Evolutionary conservation across 192 early-diverging fungal genomes (phyloP).

Genomic region (Umbelopsis vinacea): DNA sequence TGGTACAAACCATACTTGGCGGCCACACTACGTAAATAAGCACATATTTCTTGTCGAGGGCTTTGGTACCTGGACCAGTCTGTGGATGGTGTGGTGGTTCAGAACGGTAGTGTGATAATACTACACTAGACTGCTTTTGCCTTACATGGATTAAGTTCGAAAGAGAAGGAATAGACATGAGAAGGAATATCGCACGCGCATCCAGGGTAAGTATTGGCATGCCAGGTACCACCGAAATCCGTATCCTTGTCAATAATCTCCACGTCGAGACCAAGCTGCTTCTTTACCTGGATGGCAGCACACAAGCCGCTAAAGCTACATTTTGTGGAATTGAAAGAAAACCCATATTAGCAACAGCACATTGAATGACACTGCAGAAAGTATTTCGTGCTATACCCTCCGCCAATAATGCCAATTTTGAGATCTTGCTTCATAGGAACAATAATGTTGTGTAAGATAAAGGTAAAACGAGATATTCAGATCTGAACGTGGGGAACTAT

Average conservation of each 20-base stretch:
- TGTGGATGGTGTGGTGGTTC: slow-evolving; percentile 1
- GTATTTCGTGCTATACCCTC: background rate
- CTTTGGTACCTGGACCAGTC: slow-evolving; percentile 50
- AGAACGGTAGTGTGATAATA: background rate
- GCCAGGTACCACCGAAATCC: slow-evolving; percentile 62
- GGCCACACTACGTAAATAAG: slow-evolving; percentile 43
- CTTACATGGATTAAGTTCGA: slow-evolving; percentile 43
- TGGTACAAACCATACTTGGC: slow-evolving; percentile 46
- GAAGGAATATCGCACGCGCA: slow-evolving; percentile 58
- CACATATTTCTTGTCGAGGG: slow-evolving; percentile 47
- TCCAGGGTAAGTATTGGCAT: slow-evolving; percentile 51
- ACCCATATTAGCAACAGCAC: too few species aligned
- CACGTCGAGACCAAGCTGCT: slow-evolving; percentile 46
- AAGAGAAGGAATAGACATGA: slow-evolving; percentile 48
- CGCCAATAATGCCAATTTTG: slow-evolving; percentile 7
- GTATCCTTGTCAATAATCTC: slow-evolving; percentile 49
- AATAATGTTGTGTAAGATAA: background rate
- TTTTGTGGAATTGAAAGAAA: too few species aligned
- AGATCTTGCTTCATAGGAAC: slow-evolving; percentile 2
- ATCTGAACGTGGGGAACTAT: background rate
- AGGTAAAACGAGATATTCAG: background rate
- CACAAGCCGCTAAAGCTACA: slow-evolving; percentile 52
- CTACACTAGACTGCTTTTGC: background rate
- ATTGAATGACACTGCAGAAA: too few species aligned
- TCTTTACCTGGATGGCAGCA: slow-evolving; percentile 54